phyloP scores from a whole-genome alignment of 306 rosid genomes.

The Luffa acutangula region DNA sequence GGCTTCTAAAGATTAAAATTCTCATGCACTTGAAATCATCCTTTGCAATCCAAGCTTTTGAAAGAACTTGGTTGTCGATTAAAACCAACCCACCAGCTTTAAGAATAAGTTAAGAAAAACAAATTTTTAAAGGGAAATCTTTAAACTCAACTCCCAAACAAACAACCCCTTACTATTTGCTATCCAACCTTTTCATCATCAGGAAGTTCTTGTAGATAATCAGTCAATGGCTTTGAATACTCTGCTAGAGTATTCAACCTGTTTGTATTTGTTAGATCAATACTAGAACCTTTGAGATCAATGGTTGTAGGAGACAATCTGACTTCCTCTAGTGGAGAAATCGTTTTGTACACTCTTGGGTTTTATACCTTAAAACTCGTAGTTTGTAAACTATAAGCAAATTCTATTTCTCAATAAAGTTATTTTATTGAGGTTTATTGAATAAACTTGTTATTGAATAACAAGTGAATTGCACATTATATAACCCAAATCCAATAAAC shows the following conservation, averaged over 20 bases:
- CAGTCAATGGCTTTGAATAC: constrained; percentile 76
- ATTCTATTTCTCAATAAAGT: too few species aligned
- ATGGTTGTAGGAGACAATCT: constrained; percentile 69
- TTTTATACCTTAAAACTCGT: too few species aligned
- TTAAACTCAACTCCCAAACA: neutral
- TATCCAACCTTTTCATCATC: constrained; percentile 76
- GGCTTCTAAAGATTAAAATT: neutral
- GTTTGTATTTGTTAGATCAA: constrained; percentile 70
- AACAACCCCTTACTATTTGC: neutral
- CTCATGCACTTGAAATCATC: neutral
- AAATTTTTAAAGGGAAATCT: neutral
- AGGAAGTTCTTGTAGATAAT: constrained; percentile 60
- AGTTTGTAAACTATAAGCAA: too few species aligned
- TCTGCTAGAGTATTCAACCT: constrained; percentile 51
- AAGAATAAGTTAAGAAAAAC: neutral
- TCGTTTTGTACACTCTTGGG: constrained; percentile 52
- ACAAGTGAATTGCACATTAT: too few species aligned
- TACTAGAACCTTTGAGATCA: constrained; percentile 90
- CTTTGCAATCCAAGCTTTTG: neutral
- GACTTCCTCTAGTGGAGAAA: constrained; percentile 67
- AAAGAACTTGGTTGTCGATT: neutral
- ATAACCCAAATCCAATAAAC: too few species aligned
- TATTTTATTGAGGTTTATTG: too few species aligned
- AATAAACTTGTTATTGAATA: too few species aligned
- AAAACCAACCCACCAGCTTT: neutral